These are phyloP conservation scores for Kodamaea neixiangensis DNA, from an alignment of 805 yeast genomes.

Conservation along the genomic window DNA sequence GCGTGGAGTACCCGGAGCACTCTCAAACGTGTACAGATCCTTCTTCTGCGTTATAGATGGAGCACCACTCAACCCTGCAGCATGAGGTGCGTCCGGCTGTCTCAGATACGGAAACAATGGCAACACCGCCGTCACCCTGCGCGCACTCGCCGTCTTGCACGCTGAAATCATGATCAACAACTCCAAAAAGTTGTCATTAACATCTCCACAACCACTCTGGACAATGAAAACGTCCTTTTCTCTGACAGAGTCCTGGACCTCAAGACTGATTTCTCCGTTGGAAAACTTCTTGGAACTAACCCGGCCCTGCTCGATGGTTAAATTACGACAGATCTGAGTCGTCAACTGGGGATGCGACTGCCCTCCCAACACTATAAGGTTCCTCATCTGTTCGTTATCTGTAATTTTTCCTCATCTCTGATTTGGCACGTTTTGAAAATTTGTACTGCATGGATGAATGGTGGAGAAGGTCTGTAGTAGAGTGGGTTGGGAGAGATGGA, in stretches of 20 bases:
- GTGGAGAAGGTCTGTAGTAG: no score
- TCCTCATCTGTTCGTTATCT: constrained; percentile 54
- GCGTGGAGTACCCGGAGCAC: constrained; percentile 54
- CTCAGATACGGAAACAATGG: constrained; percentile 95
- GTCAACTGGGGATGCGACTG: constrained; percentile 83
- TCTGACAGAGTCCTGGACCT: constrained; percentile 83
- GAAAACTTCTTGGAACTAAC: constrained; percentile 65
- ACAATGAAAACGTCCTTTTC: constrained; percentile 94
- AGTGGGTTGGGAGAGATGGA: not conserved
- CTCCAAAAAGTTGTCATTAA: constrained; percentile 84
- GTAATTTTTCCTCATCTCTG: not conserved
- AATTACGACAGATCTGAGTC: constrained; percentile 68
- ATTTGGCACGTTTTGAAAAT: not conserved
- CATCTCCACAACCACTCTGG: constrained; percentile 85
- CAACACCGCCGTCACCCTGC: constrained; percentile 83
- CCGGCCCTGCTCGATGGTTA: constrained; percentile 72
- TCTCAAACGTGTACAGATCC: constrained; percentile 48
- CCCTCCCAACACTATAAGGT: constrained; percentile 87
- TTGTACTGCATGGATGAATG: not conserved
- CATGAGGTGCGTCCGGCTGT: constrained; percentile 91
- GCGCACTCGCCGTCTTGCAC: constrained; percentile 88
- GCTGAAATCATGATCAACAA: constrained; percentile 84
- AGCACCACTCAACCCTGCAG: constrained; percentile 63
- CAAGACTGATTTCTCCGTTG: constrained; percentile 93
- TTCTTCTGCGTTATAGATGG: constrained; percentile 47